Evolutionary conservation across 192 early-diverging fungal species (phyloP), one percentile per base, ranked within the genome.

Genomic region (Podila minutissima): DNA sequence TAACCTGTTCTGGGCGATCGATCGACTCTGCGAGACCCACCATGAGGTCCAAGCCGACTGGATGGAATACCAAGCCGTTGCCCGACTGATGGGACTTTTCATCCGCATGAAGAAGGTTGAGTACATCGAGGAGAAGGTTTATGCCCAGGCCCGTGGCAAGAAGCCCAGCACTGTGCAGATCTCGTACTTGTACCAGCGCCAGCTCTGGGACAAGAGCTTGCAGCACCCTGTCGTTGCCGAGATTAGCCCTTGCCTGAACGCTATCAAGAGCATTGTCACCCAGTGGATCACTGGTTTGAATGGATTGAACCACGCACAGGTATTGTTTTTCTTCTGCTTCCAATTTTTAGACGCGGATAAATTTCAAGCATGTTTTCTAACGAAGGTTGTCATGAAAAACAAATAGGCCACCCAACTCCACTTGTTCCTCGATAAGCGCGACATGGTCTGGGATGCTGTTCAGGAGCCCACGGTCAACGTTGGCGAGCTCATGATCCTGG

Each of bases 401-500:
- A 38, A 33, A 12, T 61, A 81, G 77, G 71, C 77, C 17, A 48
- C 67, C 9, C 72, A 73, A 17, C 66, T 81, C 29, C 74, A 86
- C 41, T 61, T 79, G 32, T 78, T 92, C 50, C 72, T 92, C 20
- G 89, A 89, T 62, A 71, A 85, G 59, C 83, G 85, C 46, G 83
- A 88, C 51, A 85, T 84, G 63, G 74, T 91, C 46, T 89, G 88
- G 88, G 55, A 75, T 19, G 61, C 82, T 1, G 69, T 87, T 38
- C 82, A 87, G 48, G 51, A 55, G 28, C 64, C 67, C 12, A 50
- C 67, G 1, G 46, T 91, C 24, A 83, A 82, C 35, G 78, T 91
- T 35, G 91, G 90, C 20, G 84, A 89, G 37, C 67, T 92, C 19
- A 81, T 87, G 74, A 84, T 89, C 17, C 71, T 86, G 19, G 63